phyloP scores from a whole-genome alignment of 179 eudicot genomes.

The Heliamphora pulchella region DNA sequence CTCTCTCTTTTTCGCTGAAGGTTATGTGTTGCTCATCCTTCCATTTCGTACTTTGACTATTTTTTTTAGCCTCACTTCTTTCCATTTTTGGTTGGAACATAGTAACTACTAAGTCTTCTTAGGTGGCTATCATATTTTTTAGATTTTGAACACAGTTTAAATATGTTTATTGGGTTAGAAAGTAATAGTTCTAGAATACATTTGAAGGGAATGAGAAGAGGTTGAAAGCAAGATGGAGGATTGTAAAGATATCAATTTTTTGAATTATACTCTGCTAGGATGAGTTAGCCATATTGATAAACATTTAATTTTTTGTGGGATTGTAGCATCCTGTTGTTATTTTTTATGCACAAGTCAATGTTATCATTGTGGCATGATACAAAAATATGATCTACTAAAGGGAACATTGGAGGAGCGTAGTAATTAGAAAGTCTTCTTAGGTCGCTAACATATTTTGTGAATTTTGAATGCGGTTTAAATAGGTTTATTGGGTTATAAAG shows the following conservation, averaged over 20 bases:
- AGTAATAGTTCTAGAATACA: neutral
- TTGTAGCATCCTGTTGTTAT: neutral
- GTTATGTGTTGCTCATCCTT: neutral
- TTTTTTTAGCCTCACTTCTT: neutral
- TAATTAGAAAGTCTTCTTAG: neutral
- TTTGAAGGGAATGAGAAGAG: constrained; percentile 7
- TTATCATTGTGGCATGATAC: too few species aligned
- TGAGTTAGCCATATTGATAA: neutral
- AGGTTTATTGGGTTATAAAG: neutral
- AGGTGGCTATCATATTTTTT: neutral
- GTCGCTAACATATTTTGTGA: neutral
- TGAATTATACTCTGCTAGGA: neutral
- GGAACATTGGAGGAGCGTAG: too few species aligned
- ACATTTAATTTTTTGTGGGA: neutral
- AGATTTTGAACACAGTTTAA: neutral
- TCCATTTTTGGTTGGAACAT: neutral
- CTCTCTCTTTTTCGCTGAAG: neutral
- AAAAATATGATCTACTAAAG: too few species aligned
- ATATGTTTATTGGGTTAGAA: neutral
- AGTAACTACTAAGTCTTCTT: neutral
- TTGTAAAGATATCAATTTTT: neutral
- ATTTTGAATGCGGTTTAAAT: neutral
- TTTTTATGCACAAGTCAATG: too few species aligned
- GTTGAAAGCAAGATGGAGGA: neutral
- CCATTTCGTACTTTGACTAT: neutral